phyloP scores from a whole-genome alignment of 495 filamentous ascomycete species.

The Neurospora sp. region DNA sequence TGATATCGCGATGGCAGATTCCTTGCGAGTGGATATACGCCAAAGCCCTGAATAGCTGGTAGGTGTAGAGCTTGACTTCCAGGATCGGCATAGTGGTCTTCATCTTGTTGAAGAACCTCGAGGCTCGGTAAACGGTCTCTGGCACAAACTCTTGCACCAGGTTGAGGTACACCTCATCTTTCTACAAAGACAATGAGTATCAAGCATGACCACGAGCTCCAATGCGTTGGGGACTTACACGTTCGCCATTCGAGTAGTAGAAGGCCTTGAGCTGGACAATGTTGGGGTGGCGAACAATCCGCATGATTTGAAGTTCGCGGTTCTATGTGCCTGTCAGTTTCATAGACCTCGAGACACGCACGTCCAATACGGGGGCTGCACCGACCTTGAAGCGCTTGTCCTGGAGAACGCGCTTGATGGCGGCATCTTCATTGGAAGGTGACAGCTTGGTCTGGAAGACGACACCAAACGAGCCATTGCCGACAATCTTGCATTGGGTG shows the following conservation, averaged over 20 bases:
- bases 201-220: constrained; percentile 1
- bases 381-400: constrained; percentile 97
- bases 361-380: not conserved
- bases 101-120: constrained; percentile 98
- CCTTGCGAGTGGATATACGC: constrained; percentile 99
- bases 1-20: constrained; percentile 98
- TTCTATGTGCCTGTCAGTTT: constrained; percentile 54
- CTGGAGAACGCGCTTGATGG: constrained; percentile 96
- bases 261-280: constrained; percentile 98
- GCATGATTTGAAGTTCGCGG: constrained; percentile 98
- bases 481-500: constrained; percentile 99
- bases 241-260: constrained; percentile 97
- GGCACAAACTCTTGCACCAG: constrained; percentile 97
- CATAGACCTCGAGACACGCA: not conserved
- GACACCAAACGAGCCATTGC: constrained; percentile 96
- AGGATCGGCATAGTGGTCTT: constrained; percentile 99
- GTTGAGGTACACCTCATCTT: constrained; percentile 99
- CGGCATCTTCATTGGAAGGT: constrained; percentile 92
- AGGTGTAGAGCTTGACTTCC: constrained; percentile 98
- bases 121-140: constrained; percentile 97
- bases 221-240: constrained; percentile 48
- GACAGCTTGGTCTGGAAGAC: constrained; percentile 99
- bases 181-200: constrained; percentile 43
- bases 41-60: constrained; percentile 95
- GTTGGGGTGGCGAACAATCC: constrained; percentile 96